Evolutionary conservation across 2,329 filamentous ascomycete genomes (phyloP).

Genomic region (Calonectria ilicicola): DNA sequence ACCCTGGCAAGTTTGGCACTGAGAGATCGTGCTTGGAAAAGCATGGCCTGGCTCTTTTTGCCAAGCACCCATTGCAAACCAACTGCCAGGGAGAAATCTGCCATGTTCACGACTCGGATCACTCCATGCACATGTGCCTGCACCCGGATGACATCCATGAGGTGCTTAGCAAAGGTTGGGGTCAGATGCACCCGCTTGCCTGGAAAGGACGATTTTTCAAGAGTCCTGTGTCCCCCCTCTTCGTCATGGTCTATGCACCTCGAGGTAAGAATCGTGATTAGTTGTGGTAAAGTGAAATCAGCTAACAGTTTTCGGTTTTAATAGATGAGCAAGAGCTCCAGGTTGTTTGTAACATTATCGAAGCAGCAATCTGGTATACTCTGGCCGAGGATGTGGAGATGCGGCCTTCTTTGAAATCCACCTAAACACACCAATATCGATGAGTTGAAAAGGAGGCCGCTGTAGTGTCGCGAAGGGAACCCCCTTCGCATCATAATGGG

Average conservation of each 20-base stretch:
- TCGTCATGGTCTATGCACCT: slow-evolving; percentile 87
- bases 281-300: background rate
- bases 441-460: background rate
- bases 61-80: slow-evolving; percentile 72
- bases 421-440: background rate
- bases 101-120: slow-evolving; percentile 82
- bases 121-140: slow-evolving; percentile 82
- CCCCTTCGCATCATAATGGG: background rate
- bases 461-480: background rate
- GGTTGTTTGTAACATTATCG: slow-evolving; percentile 76
- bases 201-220: slow-evolving; percentile 71
- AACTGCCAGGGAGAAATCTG: slow-evolving; percentile 85
- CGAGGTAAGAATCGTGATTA: slow-evolving; percentile 57
- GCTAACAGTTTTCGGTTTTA: slow-evolving; percentile 3
- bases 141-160: slow-evolving; percentile 82
- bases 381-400: slow-evolving; percentile 59
- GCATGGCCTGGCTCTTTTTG: slow-evolving; percentile 82
- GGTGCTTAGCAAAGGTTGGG: slow-evolving; percentile 83
- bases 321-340: slow-evolving; percentile 74
- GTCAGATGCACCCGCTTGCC: slow-evolving; percentile 76
- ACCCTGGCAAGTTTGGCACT: slow-evolving; percentile 64
- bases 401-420: slow-evolving; percentile 30
- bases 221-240: slow-evolving; percentile 78
- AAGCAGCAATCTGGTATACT: slow-evolving; percentile 79
- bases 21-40: slow-evolving; percentile 85